phyloP scores from a whole-genome alignment of 371 early-diverging fungal species.

The Entomophthora muscae region DNA sequence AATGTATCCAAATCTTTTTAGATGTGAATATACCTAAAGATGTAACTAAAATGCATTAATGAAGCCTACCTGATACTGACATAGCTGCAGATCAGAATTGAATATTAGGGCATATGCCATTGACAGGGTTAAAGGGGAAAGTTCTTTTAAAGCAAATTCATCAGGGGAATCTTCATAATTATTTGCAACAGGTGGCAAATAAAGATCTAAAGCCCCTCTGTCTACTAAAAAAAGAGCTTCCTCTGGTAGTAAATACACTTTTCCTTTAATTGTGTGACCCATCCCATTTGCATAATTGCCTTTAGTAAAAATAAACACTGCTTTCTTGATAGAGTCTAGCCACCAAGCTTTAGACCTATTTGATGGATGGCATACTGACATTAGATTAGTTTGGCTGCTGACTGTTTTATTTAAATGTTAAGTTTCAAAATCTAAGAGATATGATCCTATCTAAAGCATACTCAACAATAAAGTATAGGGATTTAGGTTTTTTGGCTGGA shows the following conservation, averaged over 20 bases:
- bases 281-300: neutral
- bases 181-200: neutral
- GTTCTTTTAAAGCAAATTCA: neutral
- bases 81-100: neutral
- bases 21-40: neutral
- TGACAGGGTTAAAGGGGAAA: neutral
- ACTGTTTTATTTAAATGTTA: neutral
- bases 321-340: neutral
- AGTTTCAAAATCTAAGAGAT: neutral
- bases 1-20: neutral
- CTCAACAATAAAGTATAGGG: too few relatives aligned
- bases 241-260: neutral
- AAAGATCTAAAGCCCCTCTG: neutral
- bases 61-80: neutral
- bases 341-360: neutral
- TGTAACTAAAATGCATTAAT: neutral
- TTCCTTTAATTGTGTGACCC: neutral
- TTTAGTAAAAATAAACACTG: neutral
- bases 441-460: too few relatives aligned
- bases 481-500: too few relatives aligned
- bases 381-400: too few relatives aligned
- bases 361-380: neutral
- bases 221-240: neutral
- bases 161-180: neutral
- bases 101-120: neutral